Conservation (phyloP, 352 stramenopile genomes). For the Pythium rishiriense region DNA sequence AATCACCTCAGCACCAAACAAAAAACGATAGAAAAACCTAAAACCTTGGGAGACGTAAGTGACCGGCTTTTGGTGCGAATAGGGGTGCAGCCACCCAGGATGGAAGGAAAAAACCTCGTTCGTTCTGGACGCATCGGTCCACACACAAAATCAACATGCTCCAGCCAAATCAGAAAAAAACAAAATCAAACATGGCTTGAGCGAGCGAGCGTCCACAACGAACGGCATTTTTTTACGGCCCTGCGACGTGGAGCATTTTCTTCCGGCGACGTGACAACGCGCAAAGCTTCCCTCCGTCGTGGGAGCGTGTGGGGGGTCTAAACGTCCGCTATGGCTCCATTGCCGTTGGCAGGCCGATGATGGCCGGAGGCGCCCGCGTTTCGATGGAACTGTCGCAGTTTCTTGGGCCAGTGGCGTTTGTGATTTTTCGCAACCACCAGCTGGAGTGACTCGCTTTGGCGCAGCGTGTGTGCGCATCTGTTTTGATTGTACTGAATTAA, state of each 20-base stretch:
- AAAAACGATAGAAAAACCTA: slow-evolving; percentile 15
- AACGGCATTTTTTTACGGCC: neutral
- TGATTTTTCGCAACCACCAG: slow-evolving; percentile 12
- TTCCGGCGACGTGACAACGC: neutral
- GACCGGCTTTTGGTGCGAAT: neutral
- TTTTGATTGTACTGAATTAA: neutral
- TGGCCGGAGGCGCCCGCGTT: neutral
- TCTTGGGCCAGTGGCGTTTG: neutral
- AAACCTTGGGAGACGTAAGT: slow-evolving; percentile 15
- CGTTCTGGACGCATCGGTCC: neutral
- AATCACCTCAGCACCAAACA: slow-evolving; percentile 13
- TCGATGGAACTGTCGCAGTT: slow-evolving; percentile 3
- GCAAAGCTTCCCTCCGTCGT: no score
- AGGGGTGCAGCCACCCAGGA: neutral
- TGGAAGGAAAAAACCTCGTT: slow-evolving; percentile 9
- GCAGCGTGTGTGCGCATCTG: neutral
- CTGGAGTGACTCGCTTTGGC: neutral
- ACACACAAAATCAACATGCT: no score
- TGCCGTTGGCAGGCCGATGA: neutral
- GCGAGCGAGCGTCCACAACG: neutral
- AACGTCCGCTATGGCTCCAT: no score
- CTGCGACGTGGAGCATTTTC: neutral
- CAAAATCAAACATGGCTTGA: neutral
- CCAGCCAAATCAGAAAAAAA: slow-evolving; percentile 12
- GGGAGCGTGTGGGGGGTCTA: no score